Base-by-base conservation (phyloP, 352 stramenopile species). In the Globisporangium spiculum region DNA sequence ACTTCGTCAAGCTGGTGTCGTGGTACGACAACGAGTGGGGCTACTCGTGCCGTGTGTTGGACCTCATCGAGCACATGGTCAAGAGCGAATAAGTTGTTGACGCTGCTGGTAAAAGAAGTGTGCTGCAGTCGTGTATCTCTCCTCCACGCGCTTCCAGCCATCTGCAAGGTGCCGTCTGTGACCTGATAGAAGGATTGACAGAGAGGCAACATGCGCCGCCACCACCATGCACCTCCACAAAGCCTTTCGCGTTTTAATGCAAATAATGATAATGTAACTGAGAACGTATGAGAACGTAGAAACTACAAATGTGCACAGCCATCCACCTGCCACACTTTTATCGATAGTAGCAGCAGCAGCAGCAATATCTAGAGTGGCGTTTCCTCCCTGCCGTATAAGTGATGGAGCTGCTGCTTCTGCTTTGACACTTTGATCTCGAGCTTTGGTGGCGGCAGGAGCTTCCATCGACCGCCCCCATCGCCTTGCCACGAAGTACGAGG, bases 11-110 rank as follows among this genome's bases (percentile, higher is more conserved):
- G 96, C 90, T 99, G 72, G 91, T 99, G 60, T 97, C 96, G 68
- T 99, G 97, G 97, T 99, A 99, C 78, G 98, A 99, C 88, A 99
- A 99, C 89, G 97, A 99, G 81, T 99, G 94, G 85, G 97, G 97
- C 71, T 99, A 99, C 96, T 98, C 87, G 71, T 89, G 87, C 88
- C 96, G 97, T 86, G 89, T 99, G 75, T 79, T 99, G 75, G 96
- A 99, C 85, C 85, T 99, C 72, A 98, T 99, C 76, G 91, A 93
- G 86, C 93, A 99, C 88, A 97, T 98, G 83, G 89, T 92, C 73
- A 92, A 92, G 73, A 89, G 89, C 69, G 95, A 99, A 55, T 90
- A 86, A 86, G 65, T 63, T 16, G 20, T 27, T 41, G 10, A 26
- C 22, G 12, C 7, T 44, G 18, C 7, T 44, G 18, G 27, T 32